These are phyloP conservation scores for Sclerotinia subarctica DNA, from an alignment of 2,329 filamentous ascomycete species.

Conservation along the genomic window DNA sequence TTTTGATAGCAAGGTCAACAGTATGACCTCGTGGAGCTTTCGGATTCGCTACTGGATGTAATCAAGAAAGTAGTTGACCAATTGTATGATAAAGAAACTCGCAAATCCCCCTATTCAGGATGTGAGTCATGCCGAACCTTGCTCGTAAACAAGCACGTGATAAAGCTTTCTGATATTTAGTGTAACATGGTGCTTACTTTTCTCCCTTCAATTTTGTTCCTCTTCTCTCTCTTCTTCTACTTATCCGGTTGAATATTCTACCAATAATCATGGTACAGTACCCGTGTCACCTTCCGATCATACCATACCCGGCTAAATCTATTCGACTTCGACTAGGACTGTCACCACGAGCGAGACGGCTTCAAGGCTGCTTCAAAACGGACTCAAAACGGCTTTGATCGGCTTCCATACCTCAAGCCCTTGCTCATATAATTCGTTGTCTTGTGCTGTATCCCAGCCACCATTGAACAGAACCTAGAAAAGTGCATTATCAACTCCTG, in stretches of 20 bases:
- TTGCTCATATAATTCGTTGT: background rate
- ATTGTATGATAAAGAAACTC: background rate
- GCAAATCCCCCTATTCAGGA: no score
- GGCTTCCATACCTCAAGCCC: background rate
- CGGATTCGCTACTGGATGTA: no score
- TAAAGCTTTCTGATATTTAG: background rate
- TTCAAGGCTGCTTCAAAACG: background rate
- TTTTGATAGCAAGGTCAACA: no score
- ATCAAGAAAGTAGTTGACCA: no score
- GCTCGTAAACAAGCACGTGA: background rate
- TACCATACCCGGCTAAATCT: rapidly evolving
- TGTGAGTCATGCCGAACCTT: background rate
- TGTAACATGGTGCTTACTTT: background rate
- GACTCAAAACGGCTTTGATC: background rate
- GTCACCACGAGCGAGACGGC: background rate
- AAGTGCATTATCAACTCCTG: background rate
- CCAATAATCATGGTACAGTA: no score
- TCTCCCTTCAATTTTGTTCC: background rate
- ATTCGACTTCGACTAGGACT: background rate
- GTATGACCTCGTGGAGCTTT: no score
- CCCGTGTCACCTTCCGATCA: no score
- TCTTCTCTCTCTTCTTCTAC: background rate
- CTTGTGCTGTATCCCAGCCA: background rate
- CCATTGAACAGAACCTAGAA: background rate
- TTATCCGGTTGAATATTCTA: background rate